These are phyloP conservation scores for Penicillium flavigenum DNA, from an alignment of 495 filamentous ascomycete genomes.

Conservation along the genomic window DNA sequence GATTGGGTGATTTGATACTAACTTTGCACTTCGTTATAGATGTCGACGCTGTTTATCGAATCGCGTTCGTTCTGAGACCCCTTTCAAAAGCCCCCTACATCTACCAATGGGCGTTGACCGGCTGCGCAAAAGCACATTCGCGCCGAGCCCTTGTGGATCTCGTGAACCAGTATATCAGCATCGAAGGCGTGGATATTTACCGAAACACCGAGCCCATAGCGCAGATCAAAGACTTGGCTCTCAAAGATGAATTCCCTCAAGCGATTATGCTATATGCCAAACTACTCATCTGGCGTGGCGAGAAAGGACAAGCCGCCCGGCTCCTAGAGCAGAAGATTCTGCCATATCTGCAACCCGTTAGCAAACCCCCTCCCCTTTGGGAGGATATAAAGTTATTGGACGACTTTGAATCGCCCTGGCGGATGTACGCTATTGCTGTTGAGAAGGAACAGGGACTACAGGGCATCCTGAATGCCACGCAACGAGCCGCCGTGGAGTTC, in stretches of 20 bases:
- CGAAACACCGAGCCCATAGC: constrained; percentile 18
- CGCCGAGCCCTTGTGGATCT: neutral
- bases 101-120: constrained; percentile 24
- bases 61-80: constrained; percentile 18
- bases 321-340: constrained; percentile 31
- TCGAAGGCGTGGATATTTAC: constrained; percentile 14
- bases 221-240: constrained; percentile 25
- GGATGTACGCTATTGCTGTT: constrained; percentile 27
- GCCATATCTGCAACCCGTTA: constrained; percentile 20
- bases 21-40: constrained; percentile 16
- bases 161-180: constrained; percentile 4
- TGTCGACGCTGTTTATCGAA: constrained; percentile 30
- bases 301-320: constrained; percentile 22
- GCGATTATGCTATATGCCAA: constrained; percentile 37
- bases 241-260: constrained; percentile 24
- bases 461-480: constrained; percentile 15
- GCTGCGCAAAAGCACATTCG: constrained; percentile 32
- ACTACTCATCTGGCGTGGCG: constrained; percentile 24
- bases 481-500: constrained; percentile 33
- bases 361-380: neutral
- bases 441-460: constrained; percentile 9
- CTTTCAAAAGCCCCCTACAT: neutral
- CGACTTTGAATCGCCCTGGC: constrained; percentile 25
- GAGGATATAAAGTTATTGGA: constrained; percentile 18
- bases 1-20: neutral